These are phyloP conservation scores for Lonicera japonica DNA, from an alignment of 129 eudicot species.

Conservation along the genomic window DNA sequence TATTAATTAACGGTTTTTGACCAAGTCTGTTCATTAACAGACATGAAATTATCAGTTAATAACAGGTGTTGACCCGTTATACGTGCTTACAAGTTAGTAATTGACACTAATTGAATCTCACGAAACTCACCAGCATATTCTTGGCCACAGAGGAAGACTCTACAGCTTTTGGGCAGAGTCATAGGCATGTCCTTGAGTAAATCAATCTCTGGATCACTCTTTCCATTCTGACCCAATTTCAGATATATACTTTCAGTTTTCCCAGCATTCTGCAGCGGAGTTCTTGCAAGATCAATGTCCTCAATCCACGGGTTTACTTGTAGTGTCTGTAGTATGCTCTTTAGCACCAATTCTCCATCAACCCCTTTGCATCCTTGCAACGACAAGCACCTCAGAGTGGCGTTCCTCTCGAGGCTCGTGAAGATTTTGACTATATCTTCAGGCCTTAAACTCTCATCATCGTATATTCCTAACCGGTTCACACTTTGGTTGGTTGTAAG, in stretches of 20 bases:
- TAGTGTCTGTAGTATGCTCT: slow-evolving; percentile 54
- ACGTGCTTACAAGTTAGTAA: too few relatives aligned
- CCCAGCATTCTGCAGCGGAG: slow-evolving; percentile 70
- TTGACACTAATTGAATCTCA: neutral
- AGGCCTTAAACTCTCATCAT: slow-evolving; percentile 62
- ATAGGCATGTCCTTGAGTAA: slow-evolving; percentile 75
- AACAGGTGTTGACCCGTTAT: too few relatives aligned
- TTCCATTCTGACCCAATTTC: slow-evolving; percentile 59
- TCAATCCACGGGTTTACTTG: slow-evolving; percentile 91
- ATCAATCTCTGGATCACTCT: slow-evolving; percentile 56
- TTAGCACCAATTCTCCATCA: slow-evolving; percentile 60
- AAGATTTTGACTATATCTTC: slow-evolving; percentile 54
- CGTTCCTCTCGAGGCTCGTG: slow-evolving; percentile 60
- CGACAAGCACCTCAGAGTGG: slow-evolving; percentile 52
- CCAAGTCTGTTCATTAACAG: too few relatives aligned
- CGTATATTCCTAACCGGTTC: slow-evolving; percentile 54
- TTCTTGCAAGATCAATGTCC: slow-evolving; percentile 71
- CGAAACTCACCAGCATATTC: slow-evolving; percentile 61
- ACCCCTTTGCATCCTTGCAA: slow-evolving; percentile 93
- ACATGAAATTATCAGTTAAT: too few relatives aligned
- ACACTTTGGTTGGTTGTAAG: slow-evolving; percentile 61
- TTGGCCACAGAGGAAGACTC: slow-evolving; percentile 87
- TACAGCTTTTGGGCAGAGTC: slow-evolving; percentile 63
- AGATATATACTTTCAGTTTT: slow-evolving; percentile 59
- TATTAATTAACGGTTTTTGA: too few relatives aligned